Base-by-base conservation (phyloP, 2,329 filamentous ascomycete genomes). In the Trichoderma polysporum region DNA sequence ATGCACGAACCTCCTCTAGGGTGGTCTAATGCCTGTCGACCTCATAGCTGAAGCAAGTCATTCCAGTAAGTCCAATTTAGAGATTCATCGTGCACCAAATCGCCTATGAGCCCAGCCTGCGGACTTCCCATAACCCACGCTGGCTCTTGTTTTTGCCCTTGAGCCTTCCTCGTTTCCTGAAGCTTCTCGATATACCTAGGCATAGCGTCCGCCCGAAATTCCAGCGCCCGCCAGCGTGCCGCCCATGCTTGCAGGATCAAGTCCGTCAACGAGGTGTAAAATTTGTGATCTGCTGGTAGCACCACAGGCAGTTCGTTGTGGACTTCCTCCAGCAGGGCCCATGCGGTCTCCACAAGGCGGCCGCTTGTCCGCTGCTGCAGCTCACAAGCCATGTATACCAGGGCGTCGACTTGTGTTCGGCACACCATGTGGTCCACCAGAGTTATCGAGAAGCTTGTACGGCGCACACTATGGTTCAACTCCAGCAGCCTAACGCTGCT, bases 341-440 rank as follows among this genome's bases (percentile, higher is more conserved):
- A 63, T 31, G 60, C 60, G 6, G 49, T 63, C 27, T 63, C 61
- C 2, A 47, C 61, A 12, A 56, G 5, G 2, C 15, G 9, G 25
- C 50, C 50, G 27, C 27, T 64, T 12, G 19, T 19, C 2, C 61
- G 52, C 22, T 29, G 50, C 7, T 19, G 50, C 6, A 64, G 37
- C 27, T 64, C 61, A 19, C 50, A 47, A 3, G 35, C 25, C 50
- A 64, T 64, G 50, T 64, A 47, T 9, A 64, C 50, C 27, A 64
- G 27, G 10, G 61, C 61, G 13, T 64, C 61, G 1, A 47, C 29
- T 33, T 31, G 60, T 5, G 60, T 63, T 27, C 25, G 35, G 22
- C 60, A 63, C 6, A 13, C 27, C 60, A 63, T 56, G 7, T 64
- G 50, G n/a, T 64, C 61, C 5, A 64, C 37, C 9, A 64, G 15